Base-by-base conservation (phyloP, 495 filamentous ascomycete species). In the Podospora tetraspora region DNA sequence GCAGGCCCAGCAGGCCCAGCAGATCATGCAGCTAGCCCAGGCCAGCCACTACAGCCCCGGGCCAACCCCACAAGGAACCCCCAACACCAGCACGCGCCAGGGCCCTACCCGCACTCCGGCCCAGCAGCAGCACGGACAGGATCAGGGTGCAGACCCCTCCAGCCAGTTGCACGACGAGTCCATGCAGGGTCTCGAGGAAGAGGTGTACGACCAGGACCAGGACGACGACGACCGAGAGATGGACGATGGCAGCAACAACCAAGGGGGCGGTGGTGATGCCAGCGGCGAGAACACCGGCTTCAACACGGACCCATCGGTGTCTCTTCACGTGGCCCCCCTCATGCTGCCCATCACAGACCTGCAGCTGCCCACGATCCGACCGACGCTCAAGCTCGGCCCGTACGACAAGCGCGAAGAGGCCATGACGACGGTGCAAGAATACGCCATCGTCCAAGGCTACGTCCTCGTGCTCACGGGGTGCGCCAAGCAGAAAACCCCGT, bases 381-480 rank as follows among this genome's bases (percentile, higher is more conserved):
- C 71, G 0, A 75, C 66, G 21, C 70, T 77, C 12, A 57, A 70
- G 27, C 68, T 77, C 0, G 75, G 75, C 0, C 75, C 75, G 10
- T 75, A 77, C 59, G 73, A 75, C 22, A 67, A 66, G 0, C 68
- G 64, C 9, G 73, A 75, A 25, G 60, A 68, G 22, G 66, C 62
- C 25, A 34, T 62, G 13, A 64, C 56, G 25, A 66, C 70, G 1
- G 73, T 67, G 3, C 69, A 71, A 27, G 68, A 75, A 59, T 77
- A 77, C 62, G 73, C 71, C 65, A 70, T 77, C 23, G 59, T 60
- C 13, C 75, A 77, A 59, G 75, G 75, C 3, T 77, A 74, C 71
- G 68, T 73, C 58, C 69, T 77, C 3, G 69, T 77, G 3, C 66
- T 70, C 34, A 32, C 68, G 11, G 71, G 71, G 6, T 71, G 63